phyloP scores from a whole-genome alignment of 257 asterid genomes.

The Penstemon davidsonii region DNA sequence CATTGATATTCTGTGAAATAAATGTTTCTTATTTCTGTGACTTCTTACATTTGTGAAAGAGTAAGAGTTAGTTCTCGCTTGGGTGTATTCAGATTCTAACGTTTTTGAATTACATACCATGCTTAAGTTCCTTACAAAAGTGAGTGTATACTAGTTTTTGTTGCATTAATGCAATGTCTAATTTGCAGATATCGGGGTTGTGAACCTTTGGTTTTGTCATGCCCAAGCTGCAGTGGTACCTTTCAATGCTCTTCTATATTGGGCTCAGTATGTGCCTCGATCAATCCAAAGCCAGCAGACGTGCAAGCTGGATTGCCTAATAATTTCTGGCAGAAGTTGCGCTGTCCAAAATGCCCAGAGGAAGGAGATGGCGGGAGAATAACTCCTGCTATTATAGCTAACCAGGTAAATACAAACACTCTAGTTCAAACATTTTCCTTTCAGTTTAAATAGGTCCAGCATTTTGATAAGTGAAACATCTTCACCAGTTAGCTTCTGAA shows the following conservation, averaged over 20 bases:
- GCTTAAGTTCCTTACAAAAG: neutral
- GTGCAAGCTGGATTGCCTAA: conserved; percentile 35
- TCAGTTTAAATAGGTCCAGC: neutral
- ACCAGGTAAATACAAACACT: conserved; percentile 57
- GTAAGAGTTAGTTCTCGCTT: neutral
- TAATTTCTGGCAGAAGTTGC: conserved; percentile 71
- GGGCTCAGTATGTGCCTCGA: conserved; percentile 57
- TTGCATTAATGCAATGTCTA: conserved; percentile 25
- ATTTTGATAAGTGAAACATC: neutral
- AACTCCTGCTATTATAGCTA: conserved; percentile 67
- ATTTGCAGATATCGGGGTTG: conserved; percentile 84
- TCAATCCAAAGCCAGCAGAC: conserved; percentile 51
- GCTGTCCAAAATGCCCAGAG: conserved; percentile 87
- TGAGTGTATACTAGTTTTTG: neutral
- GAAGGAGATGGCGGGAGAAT: conserved; percentile 64
- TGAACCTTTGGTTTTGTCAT: conserved; percentile 72
- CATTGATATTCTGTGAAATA: neutral
- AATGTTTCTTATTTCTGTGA: neutral
- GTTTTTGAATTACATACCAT: neutral
- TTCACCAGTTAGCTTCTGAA: neutral
- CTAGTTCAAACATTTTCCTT: no score
- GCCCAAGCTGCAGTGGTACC: conserved; percentile 79
- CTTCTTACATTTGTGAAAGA: no score
- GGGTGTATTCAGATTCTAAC: conserved; percentile 11
- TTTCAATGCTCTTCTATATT: conserved; percentile 68